Conservation (phyloP, 2,329 filamentous ascomycete species). For the Cladosporium sp. region DNA sequence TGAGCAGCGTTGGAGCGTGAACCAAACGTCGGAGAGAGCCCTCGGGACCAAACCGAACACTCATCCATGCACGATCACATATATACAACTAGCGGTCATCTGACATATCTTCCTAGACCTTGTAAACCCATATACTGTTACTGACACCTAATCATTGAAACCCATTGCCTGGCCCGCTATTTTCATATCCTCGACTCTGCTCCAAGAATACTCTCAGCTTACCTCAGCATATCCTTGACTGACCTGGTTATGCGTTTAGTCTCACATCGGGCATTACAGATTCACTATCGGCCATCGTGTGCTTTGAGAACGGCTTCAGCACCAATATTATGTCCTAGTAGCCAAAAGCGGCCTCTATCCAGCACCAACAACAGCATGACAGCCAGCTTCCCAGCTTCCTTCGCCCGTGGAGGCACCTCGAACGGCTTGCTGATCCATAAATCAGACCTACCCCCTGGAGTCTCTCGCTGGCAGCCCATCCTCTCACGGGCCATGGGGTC, state of each 20-base stretch:
- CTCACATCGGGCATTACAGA: not conserved
- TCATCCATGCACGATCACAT: not conserved
- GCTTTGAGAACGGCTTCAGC: not conserved
- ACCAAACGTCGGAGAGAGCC: not conserved
- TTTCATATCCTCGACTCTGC: not conserved
- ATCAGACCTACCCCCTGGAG: constrained; percentile 52
- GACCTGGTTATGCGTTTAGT: not conserved
- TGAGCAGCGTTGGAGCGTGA: not conserved
- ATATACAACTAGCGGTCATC: not conserved
- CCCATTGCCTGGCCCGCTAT: not conserved
- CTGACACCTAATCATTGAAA: not conserved
- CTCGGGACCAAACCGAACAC: not conserved
- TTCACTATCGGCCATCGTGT: not conserved
- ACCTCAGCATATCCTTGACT: not conserved
- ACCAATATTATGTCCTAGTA: not conserved
- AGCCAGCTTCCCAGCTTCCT: constrained; percentile 51
- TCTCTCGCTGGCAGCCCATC: constrained; percentile 52
- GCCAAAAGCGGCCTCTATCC: not conserved
- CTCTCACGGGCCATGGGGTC: constrained; percentile 63
- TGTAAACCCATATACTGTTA: not conserved
- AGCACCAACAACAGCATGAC: constrained; percentile 2
- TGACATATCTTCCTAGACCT: not conserved
- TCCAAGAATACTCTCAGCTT: not conserved
- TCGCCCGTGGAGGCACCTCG: constrained; percentile 70
- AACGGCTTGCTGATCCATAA: constrained; percentile 62